phyloP scores from a whole-genome alignment of 2,329 filamentous ascomycete species.

The Colletotrichum theobromicola region DNA sequence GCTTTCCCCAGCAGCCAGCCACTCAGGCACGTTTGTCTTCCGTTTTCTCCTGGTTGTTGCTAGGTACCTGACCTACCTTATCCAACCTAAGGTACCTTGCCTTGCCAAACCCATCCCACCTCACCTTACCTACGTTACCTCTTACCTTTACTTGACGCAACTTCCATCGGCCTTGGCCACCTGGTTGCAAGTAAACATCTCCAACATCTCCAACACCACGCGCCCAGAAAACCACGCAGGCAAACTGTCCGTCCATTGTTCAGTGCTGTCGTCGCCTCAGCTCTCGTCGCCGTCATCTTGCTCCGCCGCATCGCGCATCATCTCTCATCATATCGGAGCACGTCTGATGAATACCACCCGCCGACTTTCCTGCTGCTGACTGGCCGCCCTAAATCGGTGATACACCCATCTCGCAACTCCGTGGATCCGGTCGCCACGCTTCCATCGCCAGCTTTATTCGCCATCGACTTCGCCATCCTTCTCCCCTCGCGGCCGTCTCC shows the following conservation, averaged over 20 bases:
- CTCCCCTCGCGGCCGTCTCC: not conserved
- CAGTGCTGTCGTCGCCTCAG: not conserved
- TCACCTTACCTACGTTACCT: not conserved
- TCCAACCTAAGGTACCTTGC: too few species aligned
- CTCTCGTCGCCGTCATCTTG: not conserved
- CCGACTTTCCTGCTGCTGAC: not conserved
- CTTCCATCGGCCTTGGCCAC: slow-evolving; percentile 2
- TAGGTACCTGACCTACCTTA: not conserved
- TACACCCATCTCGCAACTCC: not conserved
- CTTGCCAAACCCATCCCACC: not conserved
- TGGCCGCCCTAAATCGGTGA: not conserved
- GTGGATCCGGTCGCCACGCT: slow-evolving; percentile 10
- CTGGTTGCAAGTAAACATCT: not conserved
- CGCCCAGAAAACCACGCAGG: not conserved
- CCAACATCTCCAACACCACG: not conserved
- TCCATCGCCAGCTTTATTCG: not conserved
- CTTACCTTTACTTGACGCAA: not conserved
- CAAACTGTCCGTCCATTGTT: not conserved
- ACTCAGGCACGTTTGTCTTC: not conserved
- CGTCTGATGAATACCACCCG: not conserved
- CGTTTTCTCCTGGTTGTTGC: not conserved
- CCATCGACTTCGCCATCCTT: not conserved
- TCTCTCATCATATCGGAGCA: not conserved
- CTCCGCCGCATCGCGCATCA: not conserved
- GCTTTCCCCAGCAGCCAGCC: not conserved